phyloP scores from a whole-genome alignment of 2,329 filamentous ascomycete genomes.

The Trichoderma sp. region DNA sequence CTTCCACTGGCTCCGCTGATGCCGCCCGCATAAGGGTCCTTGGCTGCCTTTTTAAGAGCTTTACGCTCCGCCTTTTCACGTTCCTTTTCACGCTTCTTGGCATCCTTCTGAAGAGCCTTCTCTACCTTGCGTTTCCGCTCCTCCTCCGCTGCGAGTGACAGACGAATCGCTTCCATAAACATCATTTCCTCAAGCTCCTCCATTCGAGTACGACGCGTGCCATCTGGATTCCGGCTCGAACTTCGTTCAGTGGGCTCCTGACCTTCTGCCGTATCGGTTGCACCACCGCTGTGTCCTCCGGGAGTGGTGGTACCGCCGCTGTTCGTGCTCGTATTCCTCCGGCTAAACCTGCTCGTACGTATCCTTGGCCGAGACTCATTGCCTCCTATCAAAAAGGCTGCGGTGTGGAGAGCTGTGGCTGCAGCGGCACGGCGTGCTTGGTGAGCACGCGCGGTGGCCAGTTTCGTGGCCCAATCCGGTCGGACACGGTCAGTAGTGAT shows the following conservation, averaged over 20 bases:
- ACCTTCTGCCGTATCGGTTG: constrained; percentile 25
- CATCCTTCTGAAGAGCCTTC: constrained; percentile 61
- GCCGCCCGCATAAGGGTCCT: constrained; percentile 37
- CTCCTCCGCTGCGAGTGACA: constrained; percentile 90
- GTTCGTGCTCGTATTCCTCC: constrained; percentile 50
- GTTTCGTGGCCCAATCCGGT: constrained; percentile 90
- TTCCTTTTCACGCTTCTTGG: constrained; percentile 81
- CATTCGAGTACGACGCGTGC: constrained; percentile 53
- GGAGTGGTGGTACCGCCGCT: constrained; percentile 33
- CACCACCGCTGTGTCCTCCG: constrained; percentile 23
- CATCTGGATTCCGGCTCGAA: constrained; percentile 26
- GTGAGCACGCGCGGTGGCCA: constrained; percentile 80
- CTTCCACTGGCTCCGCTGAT: constrained; percentile 56
- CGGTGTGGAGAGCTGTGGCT: constrained; percentile 90
- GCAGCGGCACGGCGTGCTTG: constrained; percentile 84
- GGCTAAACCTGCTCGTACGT: constrained; percentile 52
- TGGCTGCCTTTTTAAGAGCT: constrained; percentile 60
- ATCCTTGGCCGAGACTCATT: constrained; percentile 49
- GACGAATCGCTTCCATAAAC: constrained; percentile 93
- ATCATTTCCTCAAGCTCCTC: constrained; percentile 96
- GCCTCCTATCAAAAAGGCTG: constrained; percentile 83
- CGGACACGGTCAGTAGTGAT: constrained; percentile 90
- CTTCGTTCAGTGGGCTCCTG: constrained; percentile 28
- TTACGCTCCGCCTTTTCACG: constrained; percentile 83
- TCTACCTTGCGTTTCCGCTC: constrained; percentile 80